Evolutionary conservation across 2,329 filamentous ascomycete genomes (phyloP).

Genomic region (Alternaria conjuncta): DNA sequence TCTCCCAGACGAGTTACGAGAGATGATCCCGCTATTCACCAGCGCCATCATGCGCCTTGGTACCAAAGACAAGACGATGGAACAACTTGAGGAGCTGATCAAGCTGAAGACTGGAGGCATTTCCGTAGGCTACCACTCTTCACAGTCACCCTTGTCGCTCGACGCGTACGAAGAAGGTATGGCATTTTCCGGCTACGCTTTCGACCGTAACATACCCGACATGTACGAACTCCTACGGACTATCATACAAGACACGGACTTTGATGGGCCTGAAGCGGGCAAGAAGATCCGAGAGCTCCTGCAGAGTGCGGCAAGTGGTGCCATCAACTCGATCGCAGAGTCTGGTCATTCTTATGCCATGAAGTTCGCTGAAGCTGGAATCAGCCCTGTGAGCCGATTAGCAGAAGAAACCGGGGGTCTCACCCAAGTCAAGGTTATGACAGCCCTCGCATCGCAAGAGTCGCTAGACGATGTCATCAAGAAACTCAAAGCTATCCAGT

Average conservation of each 20-base stretch:
- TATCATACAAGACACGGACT: slow-evolving; percentile 86
- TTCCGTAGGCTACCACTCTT: slow-evolving; percentile 82
- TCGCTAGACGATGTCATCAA: slow-evolving; percentile 75
- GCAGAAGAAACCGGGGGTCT: slow-evolving; percentile 89
- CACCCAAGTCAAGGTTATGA: slow-evolving; percentile 84
- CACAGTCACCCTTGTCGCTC: slow-evolving; percentile 76
- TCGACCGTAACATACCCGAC: slow-evolving; percentile 86
- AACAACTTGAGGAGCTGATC: slow-evolving; percentile 92
- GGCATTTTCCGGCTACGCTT: slow-evolving; percentile 81
- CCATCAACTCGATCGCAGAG: slow-evolving; percentile 89
- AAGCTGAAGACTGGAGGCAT: slow-evolving; percentile 96
- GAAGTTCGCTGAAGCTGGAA: slow-evolving; percentile 78
- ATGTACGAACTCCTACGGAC: slow-evolving; percentile 88
- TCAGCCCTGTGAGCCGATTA: slow-evolving; percentile 74
- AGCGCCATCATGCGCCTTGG: slow-evolving; percentile 93
- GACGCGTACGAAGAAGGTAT: slow-evolving; percentile 79
- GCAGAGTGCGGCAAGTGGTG: slow-evolving; percentile 84
- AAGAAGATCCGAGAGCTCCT: slow-evolving; percentile 85
- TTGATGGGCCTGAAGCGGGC: slow-evolving; percentile 81
- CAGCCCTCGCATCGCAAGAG: slow-evolving; percentile 77
- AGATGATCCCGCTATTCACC: slow-evolving; percentile 87
- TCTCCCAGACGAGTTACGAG: slow-evolving; percentile 81
- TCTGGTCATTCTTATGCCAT: slow-evolving; percentile 88
- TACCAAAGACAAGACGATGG: slow-evolving; percentile 86
- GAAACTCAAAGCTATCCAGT: slow-evolving; percentile 86